These are phyloP conservation scores for Coniosporium apollinis DNA, from an alignment of 495 filamentous ascomycete species.

Conservation along the genomic window DNA sequence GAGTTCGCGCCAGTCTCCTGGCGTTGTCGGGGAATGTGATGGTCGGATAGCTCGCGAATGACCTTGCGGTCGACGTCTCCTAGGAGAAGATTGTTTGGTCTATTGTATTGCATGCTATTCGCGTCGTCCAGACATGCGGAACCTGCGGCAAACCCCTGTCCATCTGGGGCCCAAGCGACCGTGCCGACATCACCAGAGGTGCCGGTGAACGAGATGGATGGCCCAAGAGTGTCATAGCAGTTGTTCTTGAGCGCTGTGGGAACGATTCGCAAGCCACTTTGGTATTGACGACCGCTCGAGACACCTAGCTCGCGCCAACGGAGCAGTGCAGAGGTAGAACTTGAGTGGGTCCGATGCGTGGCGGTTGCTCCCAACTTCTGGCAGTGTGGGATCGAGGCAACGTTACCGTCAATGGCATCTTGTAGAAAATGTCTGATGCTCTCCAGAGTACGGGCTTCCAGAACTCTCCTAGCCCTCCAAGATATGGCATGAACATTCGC, in stretches of 20 bases:
- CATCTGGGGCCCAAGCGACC: conserved; percentile 36
- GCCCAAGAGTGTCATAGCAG: conserved; percentile 13
- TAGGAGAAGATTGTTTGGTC: conserved; percentile 56
- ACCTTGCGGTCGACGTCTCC: conserved; percentile 40
- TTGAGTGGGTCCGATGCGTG: conserved; percentile 2
- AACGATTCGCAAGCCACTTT: conserved; percentile 2
- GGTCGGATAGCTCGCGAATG: conserved; percentile 51
- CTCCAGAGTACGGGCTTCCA: background rate
- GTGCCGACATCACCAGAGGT: conserved; percentile 42
- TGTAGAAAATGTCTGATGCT: background rate
- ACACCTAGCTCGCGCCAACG: conserved; percentile 20
- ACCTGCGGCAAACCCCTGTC: conserved; percentile 32
- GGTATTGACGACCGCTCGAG: conserved; percentile 11
- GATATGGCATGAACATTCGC: background rate
- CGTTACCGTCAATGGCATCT: background rate
- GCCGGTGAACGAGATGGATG: conserved; percentile 15
- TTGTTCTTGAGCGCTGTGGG: conserved; percentile 14
- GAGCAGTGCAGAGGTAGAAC: conserved; percentile 8
- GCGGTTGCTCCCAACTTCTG: background rate
- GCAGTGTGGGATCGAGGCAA: background rate
- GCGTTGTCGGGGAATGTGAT: conserved; percentile 41
- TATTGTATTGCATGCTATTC: conserved; percentile 72
- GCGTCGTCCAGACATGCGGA: conserved; percentile 58
- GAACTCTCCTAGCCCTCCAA: background rate
- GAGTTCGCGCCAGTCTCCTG: conserved; percentile 33